A percentile compares a stretch with the other conserved stretches of the same genome.
phyloP scores from a whole-genome alignment of 106 monocot species.

The Dioscorea alata region DNA sequence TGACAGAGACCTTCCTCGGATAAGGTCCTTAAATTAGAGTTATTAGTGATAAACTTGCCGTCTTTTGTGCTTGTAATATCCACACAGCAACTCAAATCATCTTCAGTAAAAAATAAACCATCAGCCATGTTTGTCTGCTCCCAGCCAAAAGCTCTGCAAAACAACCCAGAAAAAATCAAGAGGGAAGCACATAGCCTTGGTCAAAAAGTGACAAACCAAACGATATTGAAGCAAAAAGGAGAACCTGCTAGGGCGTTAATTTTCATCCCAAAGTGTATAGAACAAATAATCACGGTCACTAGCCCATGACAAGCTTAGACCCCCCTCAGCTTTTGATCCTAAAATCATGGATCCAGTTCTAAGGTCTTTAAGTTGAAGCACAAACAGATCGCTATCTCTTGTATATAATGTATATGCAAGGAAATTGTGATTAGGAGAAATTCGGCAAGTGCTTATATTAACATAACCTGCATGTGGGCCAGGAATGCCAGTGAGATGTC shows the following conservation, averaged over 20 bases:
- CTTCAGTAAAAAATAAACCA: slow-evolving; percentile 63
- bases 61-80: slow-evolving; percentile 96
- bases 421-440: slow-evolving; percentile 82
- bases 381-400: slow-evolving; percentile 63
- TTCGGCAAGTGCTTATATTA: slow-evolving; percentile 80
- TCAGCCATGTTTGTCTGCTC: slow-evolving; percentile 33
- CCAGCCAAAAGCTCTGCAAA: slow-evolving; percentile 66
- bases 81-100: slow-evolving; percentile 58
- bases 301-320: slow-evolving; percentile 87
- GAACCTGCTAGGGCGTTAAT: slow-evolving; percentile 69
- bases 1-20: slow-evolving; percentile 99
- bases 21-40: slow-evolving; percentile 85
- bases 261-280: slow-evolving; percentile 86
- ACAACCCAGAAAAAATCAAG: not conserved
- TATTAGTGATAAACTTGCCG: slow-evolving; percentile 83
- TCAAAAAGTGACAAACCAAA: too few relatives aligned
- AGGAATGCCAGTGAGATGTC: not conserved
- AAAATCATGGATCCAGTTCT: slow-evolving; percentile 35
- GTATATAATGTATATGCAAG: slow-evolving; percentile 91
- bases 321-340: slow-evolving; percentile 38
- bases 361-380: slow-evolving; percentile 76
- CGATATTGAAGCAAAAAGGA: too few relatives aligned
- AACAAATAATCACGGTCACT: slow-evolving; percentile 45
- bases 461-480: slow-evolving; percentile 79
- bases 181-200: not conserved